Conservation (phyloP, 2,329 filamentous ascomycete species). For the Claviceps arundinis region DNA sequence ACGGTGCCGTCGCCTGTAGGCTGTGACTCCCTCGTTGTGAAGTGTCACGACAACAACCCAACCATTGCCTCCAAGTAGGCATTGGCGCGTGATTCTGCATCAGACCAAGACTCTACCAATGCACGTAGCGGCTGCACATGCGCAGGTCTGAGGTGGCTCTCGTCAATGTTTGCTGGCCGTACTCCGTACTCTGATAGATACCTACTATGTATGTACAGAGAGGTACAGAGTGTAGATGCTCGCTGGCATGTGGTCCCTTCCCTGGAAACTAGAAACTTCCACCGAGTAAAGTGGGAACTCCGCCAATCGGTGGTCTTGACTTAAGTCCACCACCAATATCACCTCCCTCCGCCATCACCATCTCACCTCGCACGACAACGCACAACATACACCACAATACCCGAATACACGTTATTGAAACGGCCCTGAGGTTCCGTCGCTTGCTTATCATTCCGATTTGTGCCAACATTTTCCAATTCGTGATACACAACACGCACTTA, state of each 20-base stretch:
- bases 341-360: background rate
- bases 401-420: background rate
- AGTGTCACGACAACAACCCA: background rate
- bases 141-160: background rate
- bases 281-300: slow-evolving; percentile 1
- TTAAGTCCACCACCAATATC: slow-evolving; percentile 1
- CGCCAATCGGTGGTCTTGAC: background rate
- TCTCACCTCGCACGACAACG: background rate
- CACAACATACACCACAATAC: background rate
- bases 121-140: background rate
- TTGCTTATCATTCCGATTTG: background rate
- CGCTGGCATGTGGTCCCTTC: background rate
- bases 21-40: background rate
- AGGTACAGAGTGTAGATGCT: background rate
- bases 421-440: background rate
- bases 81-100: background rate
- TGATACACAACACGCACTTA: background rate
- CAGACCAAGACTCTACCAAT: background rate
- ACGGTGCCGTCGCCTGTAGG: background rate
- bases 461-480: background rate
- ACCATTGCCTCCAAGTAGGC: background rate
- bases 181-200: too few species aligned
- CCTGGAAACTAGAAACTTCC: slow-evolving; percentile 12
- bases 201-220: too few species aligned
- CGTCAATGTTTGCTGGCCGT: too few species aligned